Base-by-base conservation (phyloP, 78 protist genomes). In the Abeoforma whisleri region DNA sequence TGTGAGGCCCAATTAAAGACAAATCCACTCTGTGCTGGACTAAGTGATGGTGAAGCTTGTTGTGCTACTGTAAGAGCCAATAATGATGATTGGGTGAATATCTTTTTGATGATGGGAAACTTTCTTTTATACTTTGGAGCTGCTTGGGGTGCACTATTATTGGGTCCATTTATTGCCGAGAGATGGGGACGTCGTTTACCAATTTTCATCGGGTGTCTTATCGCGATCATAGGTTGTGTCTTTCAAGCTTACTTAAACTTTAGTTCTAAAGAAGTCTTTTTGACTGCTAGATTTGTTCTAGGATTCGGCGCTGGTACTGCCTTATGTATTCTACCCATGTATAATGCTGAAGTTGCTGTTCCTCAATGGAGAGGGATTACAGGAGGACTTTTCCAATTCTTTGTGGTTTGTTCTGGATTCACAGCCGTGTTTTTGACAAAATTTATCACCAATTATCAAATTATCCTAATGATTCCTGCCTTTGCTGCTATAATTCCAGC, bases 221-320 rank as follows among this genome's bases (percentile, higher is more conserved):
- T 74, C 22, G 36, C 79, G 0, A 28, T 22, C 23, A 48, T 25
- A 35, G 79, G 79, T 37, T 74, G 79, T 74, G 23, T 74, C 0
- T 74, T 74, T 25, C 25, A 30, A 25, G 33, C 79, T 22, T 30
- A 37, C 0, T 25, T 74, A 0, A 37, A 35, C 22, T 74, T 74
- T 25, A 22, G 36, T 30, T 0, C 28, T 37, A 48, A 37, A 37
- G 34, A 35, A 25, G 79, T 74, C 57, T 74, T 74, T 25, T 74
- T 74, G 23, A 25, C 28, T 25, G 79, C 79, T 74, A 35, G 79
- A 28, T 74, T 74, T 0, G 25, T 74, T 48, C 33, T 48, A 0
- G 79, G 79, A 74, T 74, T 74, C 23, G 79, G 79, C 25, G 79
- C 36, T n/a, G 79, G 79, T 74, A 25, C 36, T 30, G 33, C 75